Evolutionary conservation across 2,329 filamentous ascomycete species (phyloP).

Genomic region (Alternaria ethzedia): DNA sequence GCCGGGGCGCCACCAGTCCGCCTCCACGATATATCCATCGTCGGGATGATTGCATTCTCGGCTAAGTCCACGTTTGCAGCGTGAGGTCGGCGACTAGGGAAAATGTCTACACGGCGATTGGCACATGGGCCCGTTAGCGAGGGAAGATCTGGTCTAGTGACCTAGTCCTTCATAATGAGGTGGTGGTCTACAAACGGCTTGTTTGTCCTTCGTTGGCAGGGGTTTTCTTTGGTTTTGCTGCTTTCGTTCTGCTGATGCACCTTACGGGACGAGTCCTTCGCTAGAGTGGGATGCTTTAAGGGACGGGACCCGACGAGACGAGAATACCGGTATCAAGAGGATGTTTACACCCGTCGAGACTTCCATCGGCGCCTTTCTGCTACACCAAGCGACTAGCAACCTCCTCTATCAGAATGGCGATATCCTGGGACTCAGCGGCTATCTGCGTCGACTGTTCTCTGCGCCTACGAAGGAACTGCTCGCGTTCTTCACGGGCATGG

Average conservation of each 20-base stretch:
- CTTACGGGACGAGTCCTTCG: background rate
- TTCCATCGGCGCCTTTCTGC: conserved; percentile 57
- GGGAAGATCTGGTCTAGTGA: conserved; percentile 10
- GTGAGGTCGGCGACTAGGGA: conserved; percentile 28
- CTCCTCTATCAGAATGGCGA: conserved; percentile 60
- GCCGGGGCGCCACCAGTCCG: conserved; percentile 18
- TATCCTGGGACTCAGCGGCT: conserved; percentile 58
- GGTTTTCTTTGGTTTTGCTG: background rate
- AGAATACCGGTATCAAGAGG: background rate
- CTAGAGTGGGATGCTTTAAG: background rate
- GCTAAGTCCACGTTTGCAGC: conserved; percentile 14
- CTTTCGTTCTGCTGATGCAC: background rate
- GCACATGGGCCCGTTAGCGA: conserved; percentile 6
- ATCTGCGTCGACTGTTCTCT: conserved; percentile 52
- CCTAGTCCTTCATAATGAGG: conserved; percentile 3
- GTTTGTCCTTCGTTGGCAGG: background rate
- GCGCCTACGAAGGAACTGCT: conserved; percentile 51
- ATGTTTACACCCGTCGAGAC: conserved; percentile 64
- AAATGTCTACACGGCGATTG: conserved; percentile 16
- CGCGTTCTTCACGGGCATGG: conserved; percentile 55
- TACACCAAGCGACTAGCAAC: conserved; percentile 58
- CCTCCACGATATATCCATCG: background rate
- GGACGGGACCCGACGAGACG: background rate
- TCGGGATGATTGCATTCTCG: conserved; percentile 7
- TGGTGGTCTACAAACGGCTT: conserved; percentile 1